These are phyloP conservation scores for Magnusiomyces tetraspermus DNA, from an alignment of 1,139 yeast species.

Conservation along the genomic window DNA sequence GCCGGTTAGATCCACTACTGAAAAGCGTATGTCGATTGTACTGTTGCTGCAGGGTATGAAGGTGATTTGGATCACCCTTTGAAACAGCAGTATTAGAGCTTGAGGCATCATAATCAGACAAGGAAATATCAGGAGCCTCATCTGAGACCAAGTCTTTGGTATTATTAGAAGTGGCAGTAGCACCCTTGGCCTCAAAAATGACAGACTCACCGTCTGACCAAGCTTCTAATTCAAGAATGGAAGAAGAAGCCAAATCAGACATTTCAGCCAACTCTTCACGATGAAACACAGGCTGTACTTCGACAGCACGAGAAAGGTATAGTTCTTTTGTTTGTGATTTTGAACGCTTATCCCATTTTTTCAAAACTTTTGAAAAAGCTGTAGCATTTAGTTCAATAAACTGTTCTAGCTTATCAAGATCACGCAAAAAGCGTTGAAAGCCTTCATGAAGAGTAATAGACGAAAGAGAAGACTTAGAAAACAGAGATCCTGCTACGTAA, in stretches of 20 bases:
- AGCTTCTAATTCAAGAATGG: conserved; percentile 79
- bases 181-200: conserved; percentile 25
- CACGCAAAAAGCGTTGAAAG: conserved; percentile 81
- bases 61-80: background rate
- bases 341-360: conserved; percentile 96
- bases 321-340: conserved; percentile 90
- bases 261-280: conserved; percentile 76
- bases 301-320: conserved; percentile 83
- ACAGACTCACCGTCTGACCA: conserved; percentile 64
- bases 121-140: background rate
- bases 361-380: conserved; percentile 88
- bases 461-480: conserved; percentile 41
- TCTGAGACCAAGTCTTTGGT: background rate
- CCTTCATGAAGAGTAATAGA: conserved; percentile 71
- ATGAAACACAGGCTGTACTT: conserved; percentile 94
- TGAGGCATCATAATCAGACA: background rate
- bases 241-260: conserved; percentile 70
- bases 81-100: no score
- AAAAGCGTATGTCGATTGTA: background rate
- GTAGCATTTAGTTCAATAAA: conserved; percentile 90
- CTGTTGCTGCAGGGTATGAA: background rate
- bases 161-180: conserved; percentile 1
- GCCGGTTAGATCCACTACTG: background rate
- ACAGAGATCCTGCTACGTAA: conserved; percentile 36
- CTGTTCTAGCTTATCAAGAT: conserved; percentile 77